phyloP scores from a whole-genome alignment of 1,284 basidiomycete genomes.

The Kalmanozyma brasiliensis region DNA sequence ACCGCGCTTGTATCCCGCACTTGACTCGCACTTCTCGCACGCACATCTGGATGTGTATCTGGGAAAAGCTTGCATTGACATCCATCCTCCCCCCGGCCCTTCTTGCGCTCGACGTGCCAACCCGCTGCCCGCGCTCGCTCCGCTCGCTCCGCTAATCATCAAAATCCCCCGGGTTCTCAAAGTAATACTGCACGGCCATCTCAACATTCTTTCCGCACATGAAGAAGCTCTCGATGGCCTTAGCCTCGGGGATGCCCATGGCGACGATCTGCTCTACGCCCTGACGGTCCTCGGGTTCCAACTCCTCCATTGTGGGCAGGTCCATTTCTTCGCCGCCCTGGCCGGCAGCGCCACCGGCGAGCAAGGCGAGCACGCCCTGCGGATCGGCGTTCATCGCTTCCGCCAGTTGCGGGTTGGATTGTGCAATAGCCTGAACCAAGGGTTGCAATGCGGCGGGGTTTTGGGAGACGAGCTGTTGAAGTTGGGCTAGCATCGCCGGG shows the following conservation, averaged over 20 bases:
- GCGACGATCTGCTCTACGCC: constrained; percentile 64
- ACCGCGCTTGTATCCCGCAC: too few species aligned
- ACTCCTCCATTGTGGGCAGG: constrained; percentile 54
- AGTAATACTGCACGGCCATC: constrained; percentile 68
- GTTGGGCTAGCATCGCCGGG: constrained; percentile 63
- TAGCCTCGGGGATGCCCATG: constrained; percentile 64
- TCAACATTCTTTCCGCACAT: constrained; percentile 67
- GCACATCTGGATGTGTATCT: too few species aligned
- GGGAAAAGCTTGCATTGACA: too few species aligned
- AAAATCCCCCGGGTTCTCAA: constrained; percentile 61
- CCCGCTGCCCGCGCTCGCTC: too few species aligned
- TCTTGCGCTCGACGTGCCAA: too few species aligned
- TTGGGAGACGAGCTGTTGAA: constrained; percentile 62
- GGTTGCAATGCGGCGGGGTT: constrained; percentile 66
- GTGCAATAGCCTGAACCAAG: constrained; percentile 64
- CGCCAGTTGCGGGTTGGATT: constrained; percentile 65
- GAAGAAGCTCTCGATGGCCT: constrained; percentile 65
- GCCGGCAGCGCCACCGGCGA: constrained; percentile 54
- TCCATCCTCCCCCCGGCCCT: too few species aligned
- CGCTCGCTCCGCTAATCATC: constrained; percentile 34
- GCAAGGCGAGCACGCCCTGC: constrained; percentile 61
- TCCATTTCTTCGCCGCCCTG: constrained; percentile 59
- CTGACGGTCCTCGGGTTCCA: constrained; percentile 55
- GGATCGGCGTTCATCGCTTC: constrained; percentile 64
- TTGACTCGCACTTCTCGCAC: too few species aligned